Evolutionary conservation across 2,329 filamentous ascomycete genomes (phyloP), one percentile per base, ranked within the genome.

Genomic region (Plenodomus tracheiphilus): DNA sequence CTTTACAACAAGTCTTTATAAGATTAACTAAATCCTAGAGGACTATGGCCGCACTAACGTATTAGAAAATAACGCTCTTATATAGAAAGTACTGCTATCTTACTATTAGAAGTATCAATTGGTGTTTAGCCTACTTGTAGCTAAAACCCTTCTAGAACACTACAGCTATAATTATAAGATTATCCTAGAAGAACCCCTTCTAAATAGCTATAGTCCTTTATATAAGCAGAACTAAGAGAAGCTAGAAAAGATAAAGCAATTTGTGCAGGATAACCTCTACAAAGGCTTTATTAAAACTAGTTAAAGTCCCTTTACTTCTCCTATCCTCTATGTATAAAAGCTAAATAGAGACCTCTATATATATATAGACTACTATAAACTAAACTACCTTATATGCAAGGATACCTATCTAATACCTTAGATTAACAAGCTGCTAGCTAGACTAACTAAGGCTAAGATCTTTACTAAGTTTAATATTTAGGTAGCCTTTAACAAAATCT

Each of bases 401-500:
- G 48, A 58, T 18, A 19, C 28, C 9, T 49, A 46, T 20, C 28
- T 30, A n/a, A 34, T 55, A 17, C 46, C 32, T n/a, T n/a, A 39
- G 40, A 49, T 58, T 25, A 19, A 49, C 16, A 22, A 58, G 20
- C 41, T 41, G 9, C 35, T 52, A 16, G 19, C 40, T 39, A 30
- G 42, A 28, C 17, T 49, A 16, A 25, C 13, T 17, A 47, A 41
- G 32, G 36, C 36, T 16, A 52, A 53, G 20, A 47, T 45, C 6
- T 55, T 46, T 47, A 54, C 35, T 17, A 59, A 51, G 20, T 32
- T 57, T 30, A 45, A 54, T 47, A 45, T 59, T 39, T 41, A 43
- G 6, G n/a, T 30, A 16, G 34, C 28, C 7, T 56, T 49, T 44
- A 46, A 59, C 36, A 36, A 41, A 25, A 48, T 59, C 5, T 20